phyloP scores from a whole-genome alignment of 2,329 filamentous ascomycete species.

The Leptographium radiaticola region DNA sequence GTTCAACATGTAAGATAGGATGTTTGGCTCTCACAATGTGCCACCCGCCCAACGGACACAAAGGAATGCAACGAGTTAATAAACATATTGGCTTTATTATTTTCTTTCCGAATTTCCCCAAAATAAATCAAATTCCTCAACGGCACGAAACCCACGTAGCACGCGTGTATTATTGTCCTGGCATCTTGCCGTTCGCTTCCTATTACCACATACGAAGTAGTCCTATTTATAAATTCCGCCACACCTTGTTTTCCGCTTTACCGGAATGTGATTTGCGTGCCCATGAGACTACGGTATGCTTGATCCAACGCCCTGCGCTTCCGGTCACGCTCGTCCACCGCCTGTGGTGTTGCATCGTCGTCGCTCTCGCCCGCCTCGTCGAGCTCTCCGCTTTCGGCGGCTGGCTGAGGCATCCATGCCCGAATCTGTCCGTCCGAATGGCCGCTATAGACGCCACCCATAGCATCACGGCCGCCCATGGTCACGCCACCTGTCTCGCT shows the following conservation, averaged over 20 bases:
- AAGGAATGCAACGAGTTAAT: no score
- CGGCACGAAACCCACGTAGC: no score
- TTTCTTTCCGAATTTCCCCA: no score
- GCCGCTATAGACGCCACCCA: slow-evolving; percentile 58
- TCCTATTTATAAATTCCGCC: no score
- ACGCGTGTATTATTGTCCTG: no score
- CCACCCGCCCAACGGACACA: no score
- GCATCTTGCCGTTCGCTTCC: no score
- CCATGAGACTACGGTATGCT: slow-evolving; percentile 66
- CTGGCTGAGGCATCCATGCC: slow-evolving; percentile 53
- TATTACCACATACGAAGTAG: no score
- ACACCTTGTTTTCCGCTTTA: background rate
- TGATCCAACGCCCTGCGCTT: slow-evolving; percentile 72
- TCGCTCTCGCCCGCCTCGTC: slow-evolving; percentile 29
- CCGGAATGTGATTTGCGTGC: slow-evolving; percentile 52
- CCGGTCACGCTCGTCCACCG: slow-evolving; percentile 39
- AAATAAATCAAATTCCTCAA: no score
- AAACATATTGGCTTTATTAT: no score
- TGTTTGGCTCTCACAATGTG: no score
- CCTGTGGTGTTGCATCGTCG: slow-evolving; percentile 26
- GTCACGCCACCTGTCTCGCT: slow-evolving; percentile 41
- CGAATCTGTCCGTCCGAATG: slow-evolving; percentile 77
- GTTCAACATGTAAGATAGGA: no score
- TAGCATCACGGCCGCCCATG: slow-evolving; percentile 39
- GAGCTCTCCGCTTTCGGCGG: slow-evolving; percentile 14